phyloP scores from a whole-genome alignment of 495 filamentous ascomycete species.

The Aspergillus hancockii region DNA sequence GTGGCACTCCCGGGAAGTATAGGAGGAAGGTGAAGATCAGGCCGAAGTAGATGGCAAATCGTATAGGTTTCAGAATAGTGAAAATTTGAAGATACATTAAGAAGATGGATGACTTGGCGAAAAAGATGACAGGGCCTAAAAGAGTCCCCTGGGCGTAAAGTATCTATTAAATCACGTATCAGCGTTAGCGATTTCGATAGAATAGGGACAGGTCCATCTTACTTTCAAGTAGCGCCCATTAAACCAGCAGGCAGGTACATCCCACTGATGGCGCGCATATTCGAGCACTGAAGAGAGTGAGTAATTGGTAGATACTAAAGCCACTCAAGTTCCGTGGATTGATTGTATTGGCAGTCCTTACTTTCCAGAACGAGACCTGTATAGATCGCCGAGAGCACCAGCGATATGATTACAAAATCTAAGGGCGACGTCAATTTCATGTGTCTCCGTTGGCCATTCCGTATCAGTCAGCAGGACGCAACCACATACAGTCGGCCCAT shows the following conservation, averaged over 20 bases:
- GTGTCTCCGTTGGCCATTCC: neutral
- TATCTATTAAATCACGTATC: neutral
- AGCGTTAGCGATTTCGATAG: neutral
- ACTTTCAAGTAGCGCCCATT: neutral
- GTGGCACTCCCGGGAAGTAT: neutral
- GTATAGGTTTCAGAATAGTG: neutral
- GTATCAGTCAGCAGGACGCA: neutral
- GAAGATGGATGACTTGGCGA: conserved; percentile 3
- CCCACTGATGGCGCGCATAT: conserved; percentile 2
- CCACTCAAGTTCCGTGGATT: neutral
- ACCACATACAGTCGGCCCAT: conserved; percentile 2
- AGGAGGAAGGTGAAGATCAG: neutral
- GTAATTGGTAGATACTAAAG: neutral
- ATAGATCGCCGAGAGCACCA: neutral
- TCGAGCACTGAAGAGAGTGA: neutral
- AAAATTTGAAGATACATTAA: neutral
- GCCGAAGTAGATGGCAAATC: neutral
- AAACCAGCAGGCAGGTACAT: neutral
- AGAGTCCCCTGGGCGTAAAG: neutral
- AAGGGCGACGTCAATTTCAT: neutral
- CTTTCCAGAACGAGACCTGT: neutral
- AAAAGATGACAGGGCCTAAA: neutral
- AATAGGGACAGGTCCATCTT: neutral
- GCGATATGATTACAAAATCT: neutral
- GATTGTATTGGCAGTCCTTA: neutral